A percentile compares a stretch with the other conserved stretches of the same genome.
Evolutionary conservation across 1,284 basidiomycete species (phyloP).

Genomic region (Microstroma glucosiphilum): DNA sequence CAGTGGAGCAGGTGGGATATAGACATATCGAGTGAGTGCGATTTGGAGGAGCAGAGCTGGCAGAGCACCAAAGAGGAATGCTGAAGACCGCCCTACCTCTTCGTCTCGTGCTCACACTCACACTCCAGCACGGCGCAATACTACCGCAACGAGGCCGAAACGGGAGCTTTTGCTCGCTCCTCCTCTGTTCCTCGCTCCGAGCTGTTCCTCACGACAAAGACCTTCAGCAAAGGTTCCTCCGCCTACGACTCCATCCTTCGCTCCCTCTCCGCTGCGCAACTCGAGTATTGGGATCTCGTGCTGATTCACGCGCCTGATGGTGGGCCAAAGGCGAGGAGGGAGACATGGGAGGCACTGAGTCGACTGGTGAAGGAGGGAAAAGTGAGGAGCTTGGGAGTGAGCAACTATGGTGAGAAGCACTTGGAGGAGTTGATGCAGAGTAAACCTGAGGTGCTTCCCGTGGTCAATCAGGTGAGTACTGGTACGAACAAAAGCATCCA

Average conservation of each 20-base stretch:
- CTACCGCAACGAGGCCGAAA: slow-evolving; percentile 66
- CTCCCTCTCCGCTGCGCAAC: slow-evolving; percentile 9
- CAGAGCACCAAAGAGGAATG: too few species aligned
- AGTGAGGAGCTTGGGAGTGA: slow-evolving; percentile 67
- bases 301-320: slow-evolving; percentile 64
- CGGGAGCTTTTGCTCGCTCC: slow-evolving; percentile 58
- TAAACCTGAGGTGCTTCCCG: slow-evolving; percentile 11
- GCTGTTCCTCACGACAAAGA: slow-evolving; percentile 60
- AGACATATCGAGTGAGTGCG: slow-evolving; percentile 31
- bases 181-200: slow-evolving; percentile 56
- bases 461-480: slow-evolving; percentile 8
- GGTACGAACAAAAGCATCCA: too few species aligned
- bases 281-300: slow-evolving; percentile 65
- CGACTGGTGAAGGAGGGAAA: slow-evolving; percentile 63
- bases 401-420: slow-evolving; percentile 69
- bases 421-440: slow-evolving; percentile 64
- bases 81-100: too few species aligned
- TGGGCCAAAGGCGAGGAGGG: slow-evolving; percentile 56
- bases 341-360: slow-evolving; percentile 56
- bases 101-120: background rate
- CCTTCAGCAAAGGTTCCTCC: slow-evolving; percentile 18
- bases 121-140: slow-evolving; percentile 56
- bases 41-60: too few species aligned
- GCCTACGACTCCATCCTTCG: background rate
- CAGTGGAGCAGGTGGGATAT: slow-evolving; percentile 51